Base-by-base conservation (phyloP, 352 stramenopile species). In the Elongisporangium undulatum region DNA sequence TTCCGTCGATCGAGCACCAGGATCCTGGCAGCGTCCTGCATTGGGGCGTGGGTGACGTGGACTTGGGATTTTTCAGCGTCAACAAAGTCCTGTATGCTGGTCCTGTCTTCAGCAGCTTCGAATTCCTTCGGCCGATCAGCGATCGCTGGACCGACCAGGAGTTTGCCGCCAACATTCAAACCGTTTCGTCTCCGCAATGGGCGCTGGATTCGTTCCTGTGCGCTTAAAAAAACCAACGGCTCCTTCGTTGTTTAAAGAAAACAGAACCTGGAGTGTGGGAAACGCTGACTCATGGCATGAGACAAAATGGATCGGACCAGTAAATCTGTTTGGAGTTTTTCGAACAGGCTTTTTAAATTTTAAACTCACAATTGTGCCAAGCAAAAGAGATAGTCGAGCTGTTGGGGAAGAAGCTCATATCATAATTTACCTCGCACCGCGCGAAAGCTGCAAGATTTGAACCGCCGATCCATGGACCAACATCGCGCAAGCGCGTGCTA, bases 31-130 rank as follows among this genome's bases (percentile, higher is more conserved):
- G 70, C 13, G 59, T 78, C 10, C 51, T 78, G 3, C 70, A 78
- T 34, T 24, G 70, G 2, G 67, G 67, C 6, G 70, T 78, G 0
- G 67, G 67, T 8, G 49, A 73, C 24, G 59, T 71, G 1, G 62
- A 71, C 52, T 52, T 64, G 3, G 67, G 63, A 0, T 64, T 73
- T 20, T 73, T 78, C 48, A 53, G 71, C 21, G 62, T 79, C 1
- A 58, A 74, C 38, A 61, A 66, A 3, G 29, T 49, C 20, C 61
- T 75, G 61, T 79, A 75, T 41, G 71, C 67, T 6, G 71, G 71
- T 7, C 71, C 71, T 0, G 59, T 79, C 41, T 75, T 79, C 50
- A 72, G 62, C 56, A 64, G 55, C 51, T 75, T 76, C 58, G 71
- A 79, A 63, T 75, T 79, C 56, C 55, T 71, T 20, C 70, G 62